Evolutionary conservation across 1,284 basidiomycete species (phyloP).

Genomic region (Cryptococcus sp.): DNA sequence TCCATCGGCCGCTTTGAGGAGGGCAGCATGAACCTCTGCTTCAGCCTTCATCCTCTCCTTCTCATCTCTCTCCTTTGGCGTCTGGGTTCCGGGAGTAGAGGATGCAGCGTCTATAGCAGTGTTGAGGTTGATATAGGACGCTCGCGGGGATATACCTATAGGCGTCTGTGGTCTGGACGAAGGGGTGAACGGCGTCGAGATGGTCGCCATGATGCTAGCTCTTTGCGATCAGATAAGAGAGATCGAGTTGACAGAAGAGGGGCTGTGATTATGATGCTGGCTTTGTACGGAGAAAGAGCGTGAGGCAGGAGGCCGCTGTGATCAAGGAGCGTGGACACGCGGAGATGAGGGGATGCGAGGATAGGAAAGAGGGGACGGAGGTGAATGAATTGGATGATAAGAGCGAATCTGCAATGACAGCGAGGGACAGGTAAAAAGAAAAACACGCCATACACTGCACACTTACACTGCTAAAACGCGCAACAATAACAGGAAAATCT

Average conservation of each 20-base stretch:
- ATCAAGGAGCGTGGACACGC: too few relatives aligned
- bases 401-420: too few relatives aligned
- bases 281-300: too few relatives aligned
- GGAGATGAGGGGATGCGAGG: too few relatives aligned
- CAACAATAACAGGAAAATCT: too few relatives aligned
- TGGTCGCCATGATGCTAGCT: conserved; percentile 5
- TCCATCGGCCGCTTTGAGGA: conserved; percentile 26
- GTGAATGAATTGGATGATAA: too few relatives aligned
- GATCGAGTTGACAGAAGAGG: neutral
- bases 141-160: conserved; percentile 31
- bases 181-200: conserved; percentile 10
- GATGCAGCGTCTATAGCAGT: conserved; percentile 18
- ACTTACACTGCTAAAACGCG: too few relatives aligned
- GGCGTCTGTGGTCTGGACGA: conserved; percentile 33
- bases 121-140: conserved; percentile 37
- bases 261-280: neutral
- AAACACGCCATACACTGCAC: too few relatives aligned
- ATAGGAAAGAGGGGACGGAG: too few relatives aligned
- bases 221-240: neutral
- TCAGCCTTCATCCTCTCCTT: conserved; percentile 34
- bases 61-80: conserved; percentile 17
- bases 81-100: conserved; percentile 14
- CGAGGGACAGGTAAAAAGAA: too few relatives aligned
- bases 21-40: conserved; percentile 27
- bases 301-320: too few relatives aligned